Evolutionary conservation across 2,329 filamentous ascomycete species (phyloP).

Genomic region (Aspergillus caelatus): DNA sequence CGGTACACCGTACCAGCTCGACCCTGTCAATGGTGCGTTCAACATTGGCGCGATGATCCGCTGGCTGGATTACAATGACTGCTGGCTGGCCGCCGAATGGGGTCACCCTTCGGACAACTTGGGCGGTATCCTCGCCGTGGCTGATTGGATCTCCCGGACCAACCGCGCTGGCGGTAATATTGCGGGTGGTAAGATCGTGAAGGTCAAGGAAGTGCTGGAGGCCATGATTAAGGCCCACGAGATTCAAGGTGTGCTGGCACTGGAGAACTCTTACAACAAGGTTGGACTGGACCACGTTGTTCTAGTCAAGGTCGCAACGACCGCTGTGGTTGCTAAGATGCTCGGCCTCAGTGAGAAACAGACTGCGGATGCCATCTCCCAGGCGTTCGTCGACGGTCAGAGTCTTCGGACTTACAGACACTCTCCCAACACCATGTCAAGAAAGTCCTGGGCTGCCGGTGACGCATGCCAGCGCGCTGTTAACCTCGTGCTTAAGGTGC

Average conservation of each 20-base stretch:
- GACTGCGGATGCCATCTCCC: conserved; percentile 92
- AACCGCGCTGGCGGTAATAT: conserved; percentile 81
- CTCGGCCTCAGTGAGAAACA: conserved; percentile 85
- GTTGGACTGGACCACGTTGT: conserved; percentile 98
- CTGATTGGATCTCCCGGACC: conserved; percentile 96
- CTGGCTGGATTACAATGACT: conserved; percentile 99
- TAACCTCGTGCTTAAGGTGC: conserved; percentile 85
- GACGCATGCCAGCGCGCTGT: conserved; percentile 96
- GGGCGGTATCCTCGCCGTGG: conserved; percentile 92
- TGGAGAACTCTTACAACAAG: conserved; percentile 99
- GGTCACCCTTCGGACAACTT: conserved; percentile 98
- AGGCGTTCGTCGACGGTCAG: conserved; percentile 97
- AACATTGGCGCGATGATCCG: conserved; percentile 99
- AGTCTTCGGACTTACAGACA: conserved; percentile 95
- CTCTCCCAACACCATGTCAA: conserved; percentile 98
- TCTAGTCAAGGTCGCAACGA: conserved; percentile 94
- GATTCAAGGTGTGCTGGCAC: conserved; percentile 93
- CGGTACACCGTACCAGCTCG: conserved; percentile 90
- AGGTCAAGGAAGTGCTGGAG: conserved; percentile 87
- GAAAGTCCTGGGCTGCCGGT: conserved; percentile 98
- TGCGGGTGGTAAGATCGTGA: conserved; percentile 76
- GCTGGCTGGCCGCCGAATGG: conserved; percentile 99
- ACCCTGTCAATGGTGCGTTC: conserved; percentile 94
- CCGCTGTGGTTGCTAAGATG: conserved; percentile 94
- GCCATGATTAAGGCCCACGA: conserved; percentile 99